Conservation (phyloP, 208 protist genomes). For the Strigomonas oncopelti region DNA sequence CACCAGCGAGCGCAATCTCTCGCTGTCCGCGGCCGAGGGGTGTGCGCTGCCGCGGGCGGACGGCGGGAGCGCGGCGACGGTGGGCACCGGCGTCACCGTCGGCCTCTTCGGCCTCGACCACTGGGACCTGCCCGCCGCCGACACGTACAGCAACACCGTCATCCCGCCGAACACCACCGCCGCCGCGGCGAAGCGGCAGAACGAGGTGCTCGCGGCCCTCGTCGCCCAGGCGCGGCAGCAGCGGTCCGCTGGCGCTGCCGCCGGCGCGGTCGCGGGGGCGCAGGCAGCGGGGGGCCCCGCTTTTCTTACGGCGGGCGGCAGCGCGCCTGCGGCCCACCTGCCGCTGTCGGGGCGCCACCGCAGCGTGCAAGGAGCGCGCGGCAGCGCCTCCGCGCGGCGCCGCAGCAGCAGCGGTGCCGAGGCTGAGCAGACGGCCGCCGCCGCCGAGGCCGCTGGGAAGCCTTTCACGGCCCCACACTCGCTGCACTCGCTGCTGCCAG, state of each 20-base stretch:
- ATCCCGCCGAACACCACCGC: constrained; percentile 1
- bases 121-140: constrained; percentile 26
- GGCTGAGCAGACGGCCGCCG: not conserved
- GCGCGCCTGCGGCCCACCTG: not conserved
- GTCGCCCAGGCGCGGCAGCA: constrained; percentile 5
- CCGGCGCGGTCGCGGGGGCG: not conserved
- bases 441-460: not conserved
- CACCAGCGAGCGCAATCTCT: not conserved
- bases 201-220: constrained; percentile 5
- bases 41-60: not conserved
- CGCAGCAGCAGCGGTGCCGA: not conserved
- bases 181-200: constrained; percentile 7
- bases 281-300: not conserved
- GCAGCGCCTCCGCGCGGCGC: not conserved
- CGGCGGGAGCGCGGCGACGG: not conserved
- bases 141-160: constrained; percentile 23
- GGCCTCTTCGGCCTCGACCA: constrained; percentile 41
- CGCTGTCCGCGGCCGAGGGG: not conserved
- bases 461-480: constrained; percentile 8
- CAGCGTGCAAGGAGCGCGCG: no score
- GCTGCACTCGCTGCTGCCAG: constrained; percentile 7
- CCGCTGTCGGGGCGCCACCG: no score
- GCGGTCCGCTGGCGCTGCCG: not conserved
- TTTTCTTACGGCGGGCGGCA: not conserved
- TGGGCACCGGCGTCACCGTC: constrained; percentile 15